Evolutionary conservation across 768 basidiomycete species (phyloP).

Genomic region (Kwoniella bestiolae): DNA sequence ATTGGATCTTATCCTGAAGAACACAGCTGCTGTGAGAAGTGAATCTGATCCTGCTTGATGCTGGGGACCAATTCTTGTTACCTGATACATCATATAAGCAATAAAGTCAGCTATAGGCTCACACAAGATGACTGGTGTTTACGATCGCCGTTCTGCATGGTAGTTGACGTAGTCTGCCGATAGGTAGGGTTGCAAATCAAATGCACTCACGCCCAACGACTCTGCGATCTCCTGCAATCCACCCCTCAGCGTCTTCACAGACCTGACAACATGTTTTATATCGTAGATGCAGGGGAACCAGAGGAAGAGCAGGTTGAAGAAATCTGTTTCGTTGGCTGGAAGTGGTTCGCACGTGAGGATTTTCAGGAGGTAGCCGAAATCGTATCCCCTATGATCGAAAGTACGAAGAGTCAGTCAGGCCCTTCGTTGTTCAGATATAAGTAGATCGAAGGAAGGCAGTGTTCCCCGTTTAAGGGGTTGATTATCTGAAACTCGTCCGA

Average conservation of each 20-base stretch:
- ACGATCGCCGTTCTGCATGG: no score
- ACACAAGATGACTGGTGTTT: background rate
- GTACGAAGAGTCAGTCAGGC: background rate
- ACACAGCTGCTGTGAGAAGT: conserved; percentile 86
- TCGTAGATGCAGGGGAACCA: conserved; percentile 99
- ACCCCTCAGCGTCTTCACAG: conserved; percentile 80
- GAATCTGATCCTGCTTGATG: conserved; percentile 99
- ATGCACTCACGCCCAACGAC: conserved; percentile 77
- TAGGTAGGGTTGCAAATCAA: background rate
- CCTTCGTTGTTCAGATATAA: background rate
- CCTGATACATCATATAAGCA: conserved; percentile 65
- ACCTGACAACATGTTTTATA: conserved; percentile 93
- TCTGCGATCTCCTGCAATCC: conserved; percentile 94
- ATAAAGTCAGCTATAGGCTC: background rate
- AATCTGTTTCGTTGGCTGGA: conserved; percentile 83
- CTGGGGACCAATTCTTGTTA: conserved; percentile 82
- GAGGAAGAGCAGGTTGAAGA: conserved; percentile 80
- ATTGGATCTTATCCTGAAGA: conserved; percentile 91
- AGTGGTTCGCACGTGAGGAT: conserved; percentile 77
- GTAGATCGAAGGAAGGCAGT: no score
- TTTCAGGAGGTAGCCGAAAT: conserved; percentile 98
- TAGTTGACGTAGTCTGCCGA: no score
- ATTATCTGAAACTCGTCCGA: no score
- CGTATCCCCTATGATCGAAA: conserved; percentile 80
- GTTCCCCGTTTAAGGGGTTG: no score